phyloP scores from a whole-genome alignment of 805 yeast species.

The Metschnikowia similis region DNA sequence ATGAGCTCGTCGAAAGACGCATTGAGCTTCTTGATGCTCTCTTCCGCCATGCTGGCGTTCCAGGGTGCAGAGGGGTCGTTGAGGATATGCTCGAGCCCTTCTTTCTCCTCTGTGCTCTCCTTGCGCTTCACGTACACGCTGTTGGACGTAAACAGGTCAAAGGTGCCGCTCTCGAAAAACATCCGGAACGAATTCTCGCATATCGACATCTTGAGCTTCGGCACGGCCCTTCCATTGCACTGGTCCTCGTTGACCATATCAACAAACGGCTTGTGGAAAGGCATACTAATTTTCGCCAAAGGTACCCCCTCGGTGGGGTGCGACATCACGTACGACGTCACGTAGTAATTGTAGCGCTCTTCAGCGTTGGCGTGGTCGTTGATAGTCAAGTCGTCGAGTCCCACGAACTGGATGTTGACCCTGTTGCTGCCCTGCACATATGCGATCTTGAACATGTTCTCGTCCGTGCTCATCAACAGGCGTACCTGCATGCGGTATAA shows the following conservation, averaged over 20 bases:
- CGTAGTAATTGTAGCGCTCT: slow-evolving; percentile 87
- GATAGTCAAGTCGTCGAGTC: slow-evolving; percentile 83
- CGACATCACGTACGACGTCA: slow-evolving; percentile 88
- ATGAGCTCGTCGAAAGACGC: slow-evolving; percentile 32
- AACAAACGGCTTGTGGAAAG: slow-evolving; percentile 62
- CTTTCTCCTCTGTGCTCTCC: slow-evolving; percentile 30
- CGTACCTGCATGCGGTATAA: slow-evolving; percentile 86
- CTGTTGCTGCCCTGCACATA: slow-evolving; percentile 50
- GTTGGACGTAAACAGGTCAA: slow-evolving; percentile 72
- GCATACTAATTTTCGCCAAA: slow-evolving; percentile 68
- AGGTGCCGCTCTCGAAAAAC: slow-evolving; percentile 73
- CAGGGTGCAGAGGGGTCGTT: slow-evolving; percentile 54
- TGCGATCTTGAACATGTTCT: slow-evolving; percentile 86
- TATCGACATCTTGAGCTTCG: slow-evolving; percentile 73
- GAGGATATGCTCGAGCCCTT: slow-evolving; percentile 35
- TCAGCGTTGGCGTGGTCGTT: slow-evolving; percentile 64
- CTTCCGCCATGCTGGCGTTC: slow-evolving; percentile 43
- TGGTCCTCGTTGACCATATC: slow-evolving; percentile 53
- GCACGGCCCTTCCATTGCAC: slow-evolving; percentile 59
- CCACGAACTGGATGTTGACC: slow-evolving; percentile 76
- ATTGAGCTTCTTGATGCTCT: slow-evolving; percentile 27
- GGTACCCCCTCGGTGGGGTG: slow-evolving; percentile 97
- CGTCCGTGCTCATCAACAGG: slow-evolving; percentile 71
- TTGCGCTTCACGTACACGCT: slow-evolving; percentile 42
- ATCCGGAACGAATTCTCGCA: slow-evolving; percentile 75